Percentiles rank a stretch among this genome's conserved stretches.
Conservation (phyloP, 2,329 filamentous ascomycete species). For the Clonostachys rosea region DNA sequence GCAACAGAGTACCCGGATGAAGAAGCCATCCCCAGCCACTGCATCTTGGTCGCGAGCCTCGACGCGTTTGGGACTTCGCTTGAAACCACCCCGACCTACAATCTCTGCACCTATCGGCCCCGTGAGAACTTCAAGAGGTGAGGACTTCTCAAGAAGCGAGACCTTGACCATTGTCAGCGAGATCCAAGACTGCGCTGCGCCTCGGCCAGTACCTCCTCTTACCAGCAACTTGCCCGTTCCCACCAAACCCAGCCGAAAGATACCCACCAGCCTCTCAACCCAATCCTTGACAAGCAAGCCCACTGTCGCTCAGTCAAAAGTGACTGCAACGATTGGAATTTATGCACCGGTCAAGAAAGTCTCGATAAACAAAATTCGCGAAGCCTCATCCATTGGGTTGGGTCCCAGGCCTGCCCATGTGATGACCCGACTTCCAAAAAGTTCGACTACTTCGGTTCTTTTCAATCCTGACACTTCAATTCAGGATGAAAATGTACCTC, state of each 20-base stretch:
- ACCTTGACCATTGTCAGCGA: conserved; percentile 23
- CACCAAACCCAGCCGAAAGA: conserved; percentile 7
- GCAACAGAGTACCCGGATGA: too few relatives aligned
- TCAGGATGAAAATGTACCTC: conserved; percentile 20
- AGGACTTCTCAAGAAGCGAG: conserved; percentile 25
- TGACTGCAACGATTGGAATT: conserved; percentile 13
- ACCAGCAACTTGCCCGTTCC: conserved; percentile 3
- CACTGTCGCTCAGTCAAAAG: conserved; percentile 18
- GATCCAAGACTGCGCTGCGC: conserved; percentile 24
- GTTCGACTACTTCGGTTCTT: conserved; percentile 7
- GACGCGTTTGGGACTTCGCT: not conserved
- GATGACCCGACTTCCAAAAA: not conserved
- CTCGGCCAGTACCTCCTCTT: not conserved
- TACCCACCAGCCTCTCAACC: conserved; percentile 21
- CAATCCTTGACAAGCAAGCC: conserved; percentile 17
- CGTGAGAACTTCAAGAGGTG: conserved; percentile 26
- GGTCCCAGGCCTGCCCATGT: not conserved
- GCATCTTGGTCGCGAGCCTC: not conserved
- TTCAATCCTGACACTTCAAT: conserved; percentile 3
- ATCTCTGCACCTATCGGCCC: conserved; percentile 31
- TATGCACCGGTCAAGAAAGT: conserved; percentile 4
- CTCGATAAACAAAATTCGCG: conserved; percentile 8
- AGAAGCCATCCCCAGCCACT: too few relatives aligned
- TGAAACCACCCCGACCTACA: conserved; percentile 8
- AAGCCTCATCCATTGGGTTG: conserved; percentile 2